Base-by-base conservation (phyloP, 306 rosid species). In the Cotoneaster glaucophyllus region DNA sequence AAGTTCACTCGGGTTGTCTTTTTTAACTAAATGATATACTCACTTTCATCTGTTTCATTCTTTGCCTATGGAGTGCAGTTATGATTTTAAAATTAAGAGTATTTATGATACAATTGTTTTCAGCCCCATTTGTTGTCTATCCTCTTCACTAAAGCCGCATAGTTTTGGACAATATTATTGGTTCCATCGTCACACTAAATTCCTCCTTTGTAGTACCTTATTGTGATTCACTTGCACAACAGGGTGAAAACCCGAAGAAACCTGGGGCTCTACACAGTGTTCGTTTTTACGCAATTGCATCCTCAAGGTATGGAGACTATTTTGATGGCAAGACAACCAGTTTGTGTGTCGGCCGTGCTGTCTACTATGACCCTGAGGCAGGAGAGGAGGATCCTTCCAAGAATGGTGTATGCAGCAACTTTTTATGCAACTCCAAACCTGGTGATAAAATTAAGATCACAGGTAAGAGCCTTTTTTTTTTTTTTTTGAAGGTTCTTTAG, bases 171-270 rank as follows among this genome's bases (percentile, higher is more conserved):
- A 58, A 45, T 53, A 25, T 66, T 28, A 11, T 39, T 73, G 75
- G 1, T 73, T 58, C n/a, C 59, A 41, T 48, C n/a, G 29, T 17
- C 45, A 34, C 12, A 28, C 17, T 17, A 41, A 78, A 69, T 10
- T 19, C 11, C 32, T 19, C 45, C 10, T 21, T 4, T 54, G 25
- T 25, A 44, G 69, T 32, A 25, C 26, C 63, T 75, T 31, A 75
- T 50, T 73, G 44, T 72, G 54, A 61, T 79, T 78, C 67, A 12
- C 43, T 45, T 80, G 73, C 75, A 45, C 84, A 70, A 70, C 93
- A 95, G 99, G 99, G 99, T 70, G 92, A 90, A 78, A 95, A 92
- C 87, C 99, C 97, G 1, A 95, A 89, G 87, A 95, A 95, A 87
- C 92, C 97, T 1, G 97, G 99, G 56, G 25, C n/a, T 64, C 96